A percentile compares a stretch with the other conserved stretches of the same genome.
Evolutionary conservation across 768 basidiomycete species (phyloP).

Genomic region (Galerina marginata): DNA sequence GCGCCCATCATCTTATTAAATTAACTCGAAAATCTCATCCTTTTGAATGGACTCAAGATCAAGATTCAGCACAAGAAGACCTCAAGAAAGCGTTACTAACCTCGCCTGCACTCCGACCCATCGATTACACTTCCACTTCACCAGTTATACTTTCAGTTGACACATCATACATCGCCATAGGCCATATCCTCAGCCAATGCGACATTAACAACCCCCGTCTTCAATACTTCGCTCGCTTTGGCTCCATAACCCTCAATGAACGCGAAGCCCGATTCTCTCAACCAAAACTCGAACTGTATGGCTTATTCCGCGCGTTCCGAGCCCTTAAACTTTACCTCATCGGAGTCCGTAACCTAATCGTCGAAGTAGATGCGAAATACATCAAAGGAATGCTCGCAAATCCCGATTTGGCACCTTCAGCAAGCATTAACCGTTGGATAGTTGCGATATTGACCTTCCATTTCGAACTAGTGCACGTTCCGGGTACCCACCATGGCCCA

Average conservation of each 20-base stretch:
- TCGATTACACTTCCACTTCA: conserved; percentile 34
- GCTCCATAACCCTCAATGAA: conserved; percentile 41
- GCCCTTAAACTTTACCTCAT: conserved; percentile 30
- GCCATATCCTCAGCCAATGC: conserved; percentile 37
- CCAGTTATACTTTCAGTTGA: conserved; percentile 43
- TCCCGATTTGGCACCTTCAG: not conserved
- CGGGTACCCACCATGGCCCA: conserved; percentile 26
- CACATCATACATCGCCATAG: conserved; percentile 36
- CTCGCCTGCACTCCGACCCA: conserved; percentile 30
- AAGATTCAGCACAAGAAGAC: conserved; percentile 3
- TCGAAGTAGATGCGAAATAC: conserved; percentile 13
- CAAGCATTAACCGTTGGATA: not conserved
- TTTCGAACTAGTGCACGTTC: conserved; percentile 29
- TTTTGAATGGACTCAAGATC: not conserved
- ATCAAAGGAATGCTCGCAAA: not conserved
- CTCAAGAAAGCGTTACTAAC: conserved; percentile 28
- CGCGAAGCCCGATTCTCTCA: conserved; percentile 33
- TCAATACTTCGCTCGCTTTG: conserved; percentile 26
- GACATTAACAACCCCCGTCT: conserved; percentile 9
- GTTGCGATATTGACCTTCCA: not conserved
- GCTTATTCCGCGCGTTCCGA: conserved; percentile 30
- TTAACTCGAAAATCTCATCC: not conserved
- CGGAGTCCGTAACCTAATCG: conserved; percentile 32
- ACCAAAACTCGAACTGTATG: conserved; percentile 41
- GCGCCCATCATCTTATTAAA: too few relatives aligned